Conservation (phyloP, 352 stramenopile genomes). For the Phytophthora tubulina region DNA sequence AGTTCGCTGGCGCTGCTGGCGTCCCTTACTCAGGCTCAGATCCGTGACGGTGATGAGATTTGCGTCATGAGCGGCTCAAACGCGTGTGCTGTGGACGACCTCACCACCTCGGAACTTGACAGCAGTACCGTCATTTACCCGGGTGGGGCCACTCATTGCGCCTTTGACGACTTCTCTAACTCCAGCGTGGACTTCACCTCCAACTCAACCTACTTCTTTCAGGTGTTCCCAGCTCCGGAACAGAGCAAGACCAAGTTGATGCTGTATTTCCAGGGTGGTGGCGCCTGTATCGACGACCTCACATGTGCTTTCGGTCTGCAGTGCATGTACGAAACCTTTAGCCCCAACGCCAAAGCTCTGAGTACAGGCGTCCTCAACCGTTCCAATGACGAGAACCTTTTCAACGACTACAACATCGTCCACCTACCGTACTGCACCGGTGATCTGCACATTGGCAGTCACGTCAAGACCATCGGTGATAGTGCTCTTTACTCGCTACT, state of each 20-base stretch:
- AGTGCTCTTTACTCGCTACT: constrained; percentile 53
- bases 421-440: constrained; percentile 81
- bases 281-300: constrained; percentile 68
- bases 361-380: constrained; percentile 72
- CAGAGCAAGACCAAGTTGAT: constrained; percentile 73
- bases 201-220: constrained; percentile 78
- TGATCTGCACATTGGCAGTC: constrained; percentile 71
- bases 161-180: constrained; percentile 63
- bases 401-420: constrained; percentile 83
- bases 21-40: constrained; percentile 32
- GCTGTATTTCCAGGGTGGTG: constrained; percentile 78
- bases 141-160: constrained; percentile 59
- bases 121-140: constrained; percentile 68
- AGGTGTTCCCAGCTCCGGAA: constrained; percentile 67
- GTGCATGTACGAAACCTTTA: constrained; percentile 71
- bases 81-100: constrained; percentile 57
- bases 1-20: constrained; percentile 40
- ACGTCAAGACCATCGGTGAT: constrained; percentile 38
- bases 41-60: constrained; percentile 59
- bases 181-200: constrained; percentile 53
- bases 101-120: constrained; percentile 58
- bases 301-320: constrained; percentile 77
- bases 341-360: constrained; percentile 52
- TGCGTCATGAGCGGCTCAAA: constrained; percentile 65
- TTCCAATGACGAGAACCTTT: constrained; percentile 70